phyloP scores from a whole-genome alignment of 2,329 filamentous ascomycete genomes.

The Elsinoe perseae region DNA sequence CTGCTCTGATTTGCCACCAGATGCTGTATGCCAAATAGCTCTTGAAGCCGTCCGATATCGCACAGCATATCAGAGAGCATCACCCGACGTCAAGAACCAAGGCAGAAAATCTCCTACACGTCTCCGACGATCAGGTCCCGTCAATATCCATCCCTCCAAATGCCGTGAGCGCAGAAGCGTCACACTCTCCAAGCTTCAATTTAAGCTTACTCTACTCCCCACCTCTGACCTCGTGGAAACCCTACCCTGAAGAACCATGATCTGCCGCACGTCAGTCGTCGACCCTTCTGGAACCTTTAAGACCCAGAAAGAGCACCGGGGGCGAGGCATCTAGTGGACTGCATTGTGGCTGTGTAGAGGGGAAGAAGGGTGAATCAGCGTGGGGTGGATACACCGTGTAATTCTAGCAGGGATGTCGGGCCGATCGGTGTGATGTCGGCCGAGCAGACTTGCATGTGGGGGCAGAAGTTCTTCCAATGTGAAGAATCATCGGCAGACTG shows the following conservation, averaged over 20 bases:
- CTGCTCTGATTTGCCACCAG: no score
- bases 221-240: not conserved
- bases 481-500: no score
- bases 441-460: no score
- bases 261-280: not conserved
- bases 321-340: not conserved
- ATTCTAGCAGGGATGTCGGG: not conserved
- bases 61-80: not conserved
- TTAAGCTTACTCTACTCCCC: not conserved
- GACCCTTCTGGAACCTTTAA: not conserved
- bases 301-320: no score
- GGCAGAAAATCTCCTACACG: constrained; percentile 3
- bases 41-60: no score
- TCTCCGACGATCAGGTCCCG: not conserved
- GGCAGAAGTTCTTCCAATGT: no score
- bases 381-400: not conserved
- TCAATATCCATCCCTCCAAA: not conserved
- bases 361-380: no score
- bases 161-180: not conserved
- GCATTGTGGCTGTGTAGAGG: constrained; percentile 1
- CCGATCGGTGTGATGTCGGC: no score
- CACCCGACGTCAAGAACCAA: not conserved
- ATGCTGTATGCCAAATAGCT: no score
- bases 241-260: constrained; percentile 10
- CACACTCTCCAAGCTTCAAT: constrained; percentile 1